These are phyloP conservation scores for Ogataea nonfermentans DNA, from an alignment of 805 yeast species.

Conservation along the genomic window DNA sequence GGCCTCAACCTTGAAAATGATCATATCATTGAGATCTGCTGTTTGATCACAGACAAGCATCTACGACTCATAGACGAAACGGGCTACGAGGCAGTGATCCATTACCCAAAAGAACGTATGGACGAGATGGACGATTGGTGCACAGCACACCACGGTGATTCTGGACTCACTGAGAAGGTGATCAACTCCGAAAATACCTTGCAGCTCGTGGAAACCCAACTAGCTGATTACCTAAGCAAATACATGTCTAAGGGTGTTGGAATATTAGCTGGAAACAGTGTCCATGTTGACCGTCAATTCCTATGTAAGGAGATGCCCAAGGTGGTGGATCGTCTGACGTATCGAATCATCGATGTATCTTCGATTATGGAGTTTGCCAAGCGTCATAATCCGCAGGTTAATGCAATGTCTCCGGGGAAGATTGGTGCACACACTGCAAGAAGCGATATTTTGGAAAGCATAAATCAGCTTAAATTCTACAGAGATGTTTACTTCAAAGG, in stretches of 20 bases:
- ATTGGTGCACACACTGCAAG: conserved; percentile 78
- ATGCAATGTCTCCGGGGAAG: conserved; percentile 61
- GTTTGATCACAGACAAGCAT: conserved; percentile 82
- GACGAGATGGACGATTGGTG: conserved; percentile 90
- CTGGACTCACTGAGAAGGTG: conserved; percentile 77
- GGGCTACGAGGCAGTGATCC: conserved; percentile 83
- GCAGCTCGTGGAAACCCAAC: conserved; percentile 60
- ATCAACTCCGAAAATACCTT: conserved; percentile 52
- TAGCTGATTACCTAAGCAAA: conserved; percentile 57
- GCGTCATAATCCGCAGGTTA: conserved; percentile 70
- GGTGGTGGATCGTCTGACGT: conserved; percentile 57
- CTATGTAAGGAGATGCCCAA: conserved; percentile 81
- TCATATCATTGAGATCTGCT: conserved; percentile 86
- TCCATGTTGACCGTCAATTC: conserved; percentile 88
- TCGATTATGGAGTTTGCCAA: conserved; percentile 74
- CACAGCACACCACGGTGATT: conserved; percentile 67
- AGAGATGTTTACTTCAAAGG: conserved; percentile 55
- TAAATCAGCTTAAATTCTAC: conserved; percentile 78
- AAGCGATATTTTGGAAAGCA: conserved; percentile 86
- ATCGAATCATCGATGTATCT: conserved; percentile 90
- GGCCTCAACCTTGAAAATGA: conserved; percentile 83
- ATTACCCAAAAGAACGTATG: conserved; percentile 58
- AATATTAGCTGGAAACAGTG: conserved; percentile 84
- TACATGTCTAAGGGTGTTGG: conserved; percentile 59
- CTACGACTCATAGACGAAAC: conserved; percentile 63